Conservation (phyloP, 306 rosid genomes). For the Trifolium pratense region DNA sequence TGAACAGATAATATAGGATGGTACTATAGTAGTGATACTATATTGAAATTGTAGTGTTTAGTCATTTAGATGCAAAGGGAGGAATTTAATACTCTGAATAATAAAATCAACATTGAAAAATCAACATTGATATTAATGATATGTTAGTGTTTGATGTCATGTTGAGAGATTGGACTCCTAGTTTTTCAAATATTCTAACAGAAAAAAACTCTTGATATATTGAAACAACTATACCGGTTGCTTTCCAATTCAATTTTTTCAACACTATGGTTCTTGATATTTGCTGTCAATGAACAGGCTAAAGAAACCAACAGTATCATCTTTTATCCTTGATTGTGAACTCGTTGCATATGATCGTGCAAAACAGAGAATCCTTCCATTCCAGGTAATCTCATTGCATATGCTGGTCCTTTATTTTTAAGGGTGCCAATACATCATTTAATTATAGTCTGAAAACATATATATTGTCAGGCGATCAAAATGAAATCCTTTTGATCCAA, state of each 20-base stretch:
- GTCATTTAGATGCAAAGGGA: conserved; percentile 3
- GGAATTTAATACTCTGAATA: background rate
- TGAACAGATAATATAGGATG: conserved; percentile 6
- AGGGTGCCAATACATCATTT: conserved; percentile 10
- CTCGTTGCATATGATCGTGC: conserved; percentile 85
- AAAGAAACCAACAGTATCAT: conserved; percentile 75
- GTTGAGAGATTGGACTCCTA: background rate
- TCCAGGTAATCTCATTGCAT: conserved; percentile 66
- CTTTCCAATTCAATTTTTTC: conserved; percentile 9
- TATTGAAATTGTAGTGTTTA: background rate
- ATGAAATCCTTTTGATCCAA: conserved; percentile 9
- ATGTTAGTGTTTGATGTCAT: background rate
- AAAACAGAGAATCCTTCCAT: conserved; percentile 68
- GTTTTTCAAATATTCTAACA: conserved; percentile 12
- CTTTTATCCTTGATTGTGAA: conserved; percentile 93
- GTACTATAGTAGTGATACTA: background rate
- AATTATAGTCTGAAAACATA: background rate
- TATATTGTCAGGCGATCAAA: background rate
- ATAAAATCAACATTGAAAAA: background rate
- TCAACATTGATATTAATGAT: background rate
- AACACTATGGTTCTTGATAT: conserved; percentile 43
- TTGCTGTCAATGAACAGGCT: conserved; percentile 62
- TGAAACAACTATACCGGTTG: conserved; percentile 23
- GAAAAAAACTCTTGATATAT: conserved; percentile 22
- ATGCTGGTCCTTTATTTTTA: background rate